Conservation (phyloP, 148 eudicot species). For the Simmondsia chinensis region DNA sequence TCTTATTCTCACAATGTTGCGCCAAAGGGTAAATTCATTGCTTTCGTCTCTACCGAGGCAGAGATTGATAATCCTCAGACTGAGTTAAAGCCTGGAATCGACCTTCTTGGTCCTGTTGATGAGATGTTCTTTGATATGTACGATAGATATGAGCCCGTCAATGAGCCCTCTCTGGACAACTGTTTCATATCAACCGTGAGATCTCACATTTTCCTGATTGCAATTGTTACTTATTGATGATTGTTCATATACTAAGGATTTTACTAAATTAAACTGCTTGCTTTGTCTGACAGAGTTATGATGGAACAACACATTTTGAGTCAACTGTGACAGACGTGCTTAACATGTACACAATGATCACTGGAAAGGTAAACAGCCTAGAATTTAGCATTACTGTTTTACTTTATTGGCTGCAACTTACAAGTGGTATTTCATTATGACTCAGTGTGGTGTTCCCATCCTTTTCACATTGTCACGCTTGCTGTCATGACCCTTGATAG, state of each 20-base stretch:
- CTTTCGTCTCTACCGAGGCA: slow-evolving; percentile 95
- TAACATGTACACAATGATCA: slow-evolving; percentile 80
- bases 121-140: slow-evolving; percentile 83
- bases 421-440: too few species aligned
- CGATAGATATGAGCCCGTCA: slow-evolving; percentile 89
- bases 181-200: slow-evolving; percentile 79
- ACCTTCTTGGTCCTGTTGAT: slow-evolving; percentile 86
- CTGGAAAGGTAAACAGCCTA: slow-evolving; percentile 70
- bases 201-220: neutral
- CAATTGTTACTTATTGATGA: neutral
- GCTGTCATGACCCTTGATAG: too few species aligned
- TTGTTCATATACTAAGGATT: too few species aligned
- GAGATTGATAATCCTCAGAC: slow-evolving; percentile 77
- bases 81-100: slow-evolving; percentile 83
- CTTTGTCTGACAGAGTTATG: slow-evolving; percentile 63
- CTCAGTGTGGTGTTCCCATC: too few species aligned
- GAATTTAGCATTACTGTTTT: neutral
- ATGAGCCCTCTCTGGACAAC: slow-evolving; percentile 78
- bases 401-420: too few species aligned
- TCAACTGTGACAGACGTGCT: slow-evolving; percentile 87
- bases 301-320: slow-evolving; percentile 96
- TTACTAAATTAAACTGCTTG: neutral
- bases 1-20: slow-evolving; percentile 94
- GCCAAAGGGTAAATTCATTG: slow-evolving; percentile 90
- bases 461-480: too few species aligned